Conservation (phyloP, 805 yeast species). For the Teunomyces gatunensis region DNA sequence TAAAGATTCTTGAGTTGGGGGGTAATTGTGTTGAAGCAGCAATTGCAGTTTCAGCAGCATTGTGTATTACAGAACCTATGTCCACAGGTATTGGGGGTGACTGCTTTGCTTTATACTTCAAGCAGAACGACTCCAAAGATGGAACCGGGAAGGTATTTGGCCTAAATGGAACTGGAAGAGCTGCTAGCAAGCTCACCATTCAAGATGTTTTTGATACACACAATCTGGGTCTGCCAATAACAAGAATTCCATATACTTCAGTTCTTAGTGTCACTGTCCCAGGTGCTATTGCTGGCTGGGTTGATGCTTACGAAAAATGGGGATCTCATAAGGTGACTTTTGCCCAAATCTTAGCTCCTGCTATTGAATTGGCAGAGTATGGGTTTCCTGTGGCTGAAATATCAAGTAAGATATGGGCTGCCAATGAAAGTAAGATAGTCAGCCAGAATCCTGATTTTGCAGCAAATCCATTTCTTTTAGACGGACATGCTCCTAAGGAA, state of each 20-base stretch:
- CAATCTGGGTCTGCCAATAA: slow-evolving; percentile 38
- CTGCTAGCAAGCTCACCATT: slow-evolving; percentile 50
- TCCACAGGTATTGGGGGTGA: slow-evolving; percentile 70
- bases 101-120: slow-evolving; percentile 62
- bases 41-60: slow-evolving; percentile 56
- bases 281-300: slow-evolving; percentile 80
- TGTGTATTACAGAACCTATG: slow-evolving; percentile 55
- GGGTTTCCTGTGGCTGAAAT: slow-evolving; percentile 67
- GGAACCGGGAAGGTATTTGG: slow-evolving; percentile 55
- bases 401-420: slow-evolving; percentile 49
- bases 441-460: slow-evolving; percentile 32
- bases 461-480: slow-evolving; percentile 35
- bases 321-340: slow-evolving; percentile 67
- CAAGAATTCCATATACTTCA: slow-evolving; percentile 51
- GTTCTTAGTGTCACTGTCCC: slow-evolving; percentile 69
- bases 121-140: slow-evolving; percentile 21
- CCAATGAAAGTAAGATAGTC: slow-evolving; percentile 37
- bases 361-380: slow-evolving; percentile 63
- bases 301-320: slow-evolving; percentile 65
- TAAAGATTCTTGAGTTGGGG: slow-evolving; percentile 61
- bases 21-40: slow-evolving; percentile 73
- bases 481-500: slow-evolving; percentile 42
- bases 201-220: slow-evolving; percentile 46
- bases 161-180: slow-evolving; percentile 72
- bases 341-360: slow-evolving; percentile 58